Percentiles rank a stretch among this genome's conserved stretches.
Evolutionary conservation across 2,329 filamentous ascomycete genomes (phyloP).

Genomic region (Zymoseptoria crescenta): DNA sequence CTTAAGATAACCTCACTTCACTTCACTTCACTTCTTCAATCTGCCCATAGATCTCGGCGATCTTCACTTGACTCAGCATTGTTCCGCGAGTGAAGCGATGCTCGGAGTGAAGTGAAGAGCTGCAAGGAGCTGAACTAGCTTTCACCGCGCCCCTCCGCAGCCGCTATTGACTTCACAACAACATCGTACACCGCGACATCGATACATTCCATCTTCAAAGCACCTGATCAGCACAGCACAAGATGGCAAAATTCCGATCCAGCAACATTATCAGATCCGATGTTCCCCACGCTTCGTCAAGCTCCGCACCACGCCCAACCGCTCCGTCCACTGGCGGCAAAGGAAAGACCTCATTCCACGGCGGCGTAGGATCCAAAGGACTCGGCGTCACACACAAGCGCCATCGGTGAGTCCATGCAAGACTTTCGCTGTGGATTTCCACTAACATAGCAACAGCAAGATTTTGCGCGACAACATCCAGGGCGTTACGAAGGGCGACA

Average conservation of each 20-base stretch:
- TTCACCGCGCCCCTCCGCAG: not conserved
- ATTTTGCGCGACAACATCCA: slow-evolving; percentile 98
- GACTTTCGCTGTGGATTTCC: not conserved
- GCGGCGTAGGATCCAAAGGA: not conserved
- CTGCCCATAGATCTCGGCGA: not conserved
- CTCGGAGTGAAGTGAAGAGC: not conserved
- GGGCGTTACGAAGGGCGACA: slow-evolving; percentile 73
- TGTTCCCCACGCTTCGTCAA: not conserved
- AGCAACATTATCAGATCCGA: not conserved
- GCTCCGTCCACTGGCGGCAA: not conserved
- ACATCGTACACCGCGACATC: not conserved
- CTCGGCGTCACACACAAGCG: slow-evolving; percentile 1
- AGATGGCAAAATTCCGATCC: not conserved
- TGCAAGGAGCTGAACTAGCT: not conserved
- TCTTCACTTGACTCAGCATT: not conserved
- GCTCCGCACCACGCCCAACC: not conserved
- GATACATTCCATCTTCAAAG: not conserved
- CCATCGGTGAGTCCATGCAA: not conserved
- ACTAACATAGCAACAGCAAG: slow-evolving; percentile 56
- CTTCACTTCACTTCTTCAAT: not conserved
- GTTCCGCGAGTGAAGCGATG: not conserved
- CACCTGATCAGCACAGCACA: not conserved
- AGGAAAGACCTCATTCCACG: not conserved
- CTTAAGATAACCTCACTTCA: not conserved
- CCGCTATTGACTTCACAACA: not conserved